These are phyloP conservation scores for Penicillium chermesinum DNA, from an alignment of 495 filamentous ascomycete species.

Conservation along the genomic window DNA sequence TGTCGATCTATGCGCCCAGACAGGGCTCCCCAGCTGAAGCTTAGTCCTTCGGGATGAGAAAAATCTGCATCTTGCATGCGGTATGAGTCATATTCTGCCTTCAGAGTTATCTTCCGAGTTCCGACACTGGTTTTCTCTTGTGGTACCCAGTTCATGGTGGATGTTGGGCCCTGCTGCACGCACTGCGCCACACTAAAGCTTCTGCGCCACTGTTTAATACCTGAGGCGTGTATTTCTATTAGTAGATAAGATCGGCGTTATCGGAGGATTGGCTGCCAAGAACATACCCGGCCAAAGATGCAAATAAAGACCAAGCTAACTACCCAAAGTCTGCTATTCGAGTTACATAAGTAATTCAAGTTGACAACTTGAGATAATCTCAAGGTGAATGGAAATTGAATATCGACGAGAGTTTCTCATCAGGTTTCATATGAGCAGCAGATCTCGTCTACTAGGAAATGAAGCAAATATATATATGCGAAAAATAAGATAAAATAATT, in stretches of 20 bases:
- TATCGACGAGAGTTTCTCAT: too few relatives aligned
- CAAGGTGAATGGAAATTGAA: too few relatives aligned
- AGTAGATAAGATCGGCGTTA: not conserved
- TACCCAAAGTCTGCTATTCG: too few relatives aligned
- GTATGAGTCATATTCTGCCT: constrained; percentile 2
- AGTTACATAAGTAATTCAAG: too few relatives aligned
- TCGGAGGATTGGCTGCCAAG: not conserved
- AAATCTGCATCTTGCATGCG: not conserved
- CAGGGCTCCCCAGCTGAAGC: constrained; percentile 3
- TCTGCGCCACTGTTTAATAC: constrained; percentile 2
- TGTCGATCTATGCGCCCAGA: constrained; percentile 2
- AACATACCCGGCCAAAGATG: not conserved
- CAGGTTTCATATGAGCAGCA: too few relatives aligned
- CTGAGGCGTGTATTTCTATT: not conserved
- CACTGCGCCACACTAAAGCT: constrained; percentile 7
- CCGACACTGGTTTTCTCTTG: not conserved
- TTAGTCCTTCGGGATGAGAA: not conserved
- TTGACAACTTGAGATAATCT: too few relatives aligned
- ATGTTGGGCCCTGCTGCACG: constrained; percentile 1
- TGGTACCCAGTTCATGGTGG: not conserved
- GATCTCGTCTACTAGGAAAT: too few relatives aligned
- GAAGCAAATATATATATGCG: too few relatives aligned
- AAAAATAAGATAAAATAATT: too few relatives aligned
- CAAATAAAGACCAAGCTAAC: too few relatives aligned
- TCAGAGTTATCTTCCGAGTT: not conserved